Evolutionary conservation across 768 basidiomycete species (phyloP).

Genomic region (Tylopilus vinaceipallidus): DNA sequence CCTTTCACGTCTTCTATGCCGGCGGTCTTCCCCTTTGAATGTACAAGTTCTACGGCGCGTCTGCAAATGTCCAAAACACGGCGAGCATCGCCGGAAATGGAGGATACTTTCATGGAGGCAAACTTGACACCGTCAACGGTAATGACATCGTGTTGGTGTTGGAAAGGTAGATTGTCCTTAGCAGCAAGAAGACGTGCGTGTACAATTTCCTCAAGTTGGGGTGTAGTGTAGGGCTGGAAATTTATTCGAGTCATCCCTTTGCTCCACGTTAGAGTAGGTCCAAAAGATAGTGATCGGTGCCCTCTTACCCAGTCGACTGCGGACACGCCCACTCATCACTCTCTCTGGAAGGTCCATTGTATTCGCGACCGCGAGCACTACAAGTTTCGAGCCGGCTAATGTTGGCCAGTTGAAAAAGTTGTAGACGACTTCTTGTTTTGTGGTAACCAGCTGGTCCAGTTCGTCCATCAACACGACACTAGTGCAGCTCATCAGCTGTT

Average conservation of each 20-base stretch:
- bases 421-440: constrained; percentile 97
- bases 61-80: constrained; percentile 92
- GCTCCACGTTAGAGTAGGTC: not conserved
- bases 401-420: constrained; percentile 99
- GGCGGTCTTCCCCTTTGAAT: constrained; percentile 49
- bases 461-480: constrained; percentile 99
- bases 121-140: constrained; percentile 75
- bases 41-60: constrained; percentile 83
- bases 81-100: constrained; percentile 91
- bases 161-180: constrained; percentile 44
- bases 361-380: constrained; percentile 96
- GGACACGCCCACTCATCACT: constrained; percentile 87
- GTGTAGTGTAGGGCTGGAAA: constrained; percentile 83
- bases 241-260: constrained; percentile 88
- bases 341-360: constrained; percentile 98
- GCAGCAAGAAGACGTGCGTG: constrained; percentile 71
- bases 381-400: constrained; percentile 78
- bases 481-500: constrained; percentile 3
- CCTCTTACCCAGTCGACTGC: constrained; percentile 80
- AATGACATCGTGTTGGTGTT: constrained; percentile 52
- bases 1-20: constrained; percentile 69
- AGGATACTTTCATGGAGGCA: constrained; percentile 75
- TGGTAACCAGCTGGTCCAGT: constrained; percentile 92
- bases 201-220: constrained; percentile 82
- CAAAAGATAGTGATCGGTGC: not conserved